Evolutionary conservation across 345 rosid species (phyloP), one percentile per base, ranked within the genome.

Genomic region (Salix brachista): DNA sequence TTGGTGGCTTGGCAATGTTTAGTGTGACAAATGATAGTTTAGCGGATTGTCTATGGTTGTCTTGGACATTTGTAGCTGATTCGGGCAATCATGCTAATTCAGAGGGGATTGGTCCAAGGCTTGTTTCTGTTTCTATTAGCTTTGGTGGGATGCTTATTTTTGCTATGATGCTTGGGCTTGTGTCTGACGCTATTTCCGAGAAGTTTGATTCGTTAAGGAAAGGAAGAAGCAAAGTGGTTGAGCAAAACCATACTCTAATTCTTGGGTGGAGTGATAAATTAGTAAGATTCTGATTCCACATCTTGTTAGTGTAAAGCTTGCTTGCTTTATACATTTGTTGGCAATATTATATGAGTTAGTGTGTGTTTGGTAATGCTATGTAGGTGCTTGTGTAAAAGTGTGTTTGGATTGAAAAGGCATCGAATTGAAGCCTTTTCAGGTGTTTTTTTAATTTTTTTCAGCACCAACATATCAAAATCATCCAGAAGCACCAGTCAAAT

Each of bases 261-360:
- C 92, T 91, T 84, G 95, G 95, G 25, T 89, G 92, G 95, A 91
- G 95, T 78, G 95, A 91, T 84, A 91, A 91, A 83, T 77, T 91
- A 90, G 95, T 91, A 88, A 85, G 71, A 44, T 62, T 82, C 86
- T 81, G 9, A 72, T 50, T 77, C 67, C 61, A 25, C 19, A 48
- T 54, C 32, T 66, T 69, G n/a, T 39, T 36, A 2, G 8, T 60
- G 12, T 67, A 36, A 42, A 74, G 65, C 37, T 9, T 74, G 50
- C 67, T 70, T 74, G 4, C 4, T 19, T 9, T 18, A 54, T 8
- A 54, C 25, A 21, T 21, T 21, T 54, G 60, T 10, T 54, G 23
- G 25, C 60, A 54, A 8, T 54, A 7, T 54, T 52, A 52, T 8
- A 19, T 8, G 23, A 19, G 37, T 34, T 34, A 34, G 37, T 34